Evolutionary conservation across 371 early-diverging fungal genomes (phyloP).

Genomic region (Saksenaea oblongispora): DNA sequence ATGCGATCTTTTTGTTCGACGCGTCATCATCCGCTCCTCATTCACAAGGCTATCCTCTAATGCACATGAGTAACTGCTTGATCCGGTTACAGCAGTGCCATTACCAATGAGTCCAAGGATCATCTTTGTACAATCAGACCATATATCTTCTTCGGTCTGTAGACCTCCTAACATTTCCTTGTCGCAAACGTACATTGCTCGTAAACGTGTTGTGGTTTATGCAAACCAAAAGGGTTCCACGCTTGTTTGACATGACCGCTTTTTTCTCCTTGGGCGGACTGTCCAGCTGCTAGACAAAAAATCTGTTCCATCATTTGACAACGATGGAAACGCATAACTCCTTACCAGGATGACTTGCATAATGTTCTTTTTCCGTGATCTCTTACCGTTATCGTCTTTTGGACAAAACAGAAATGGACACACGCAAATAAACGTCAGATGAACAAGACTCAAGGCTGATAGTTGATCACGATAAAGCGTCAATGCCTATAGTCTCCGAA

Average conservation of each 20-base stretch:
- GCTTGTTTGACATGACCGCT: background rate
- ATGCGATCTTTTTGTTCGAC: slow-evolving; percentile 3
- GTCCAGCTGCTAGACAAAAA: no score
- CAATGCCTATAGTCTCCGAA: no score
- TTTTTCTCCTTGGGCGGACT: no score
- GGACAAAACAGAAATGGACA: no score
- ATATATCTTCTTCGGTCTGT: slow-evolving; percentile 33
- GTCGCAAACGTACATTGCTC: slow-evolving; percentile 2
- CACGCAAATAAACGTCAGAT: no score
- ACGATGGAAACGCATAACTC: no score
- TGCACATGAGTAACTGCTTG: background rate
- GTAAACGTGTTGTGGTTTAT: background rate
- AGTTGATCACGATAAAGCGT: no score
- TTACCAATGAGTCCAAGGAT: slow-evolving; percentile 45
- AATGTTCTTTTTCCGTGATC: no score
- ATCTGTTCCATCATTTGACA: no score
- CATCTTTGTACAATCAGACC: slow-evolving; percentile 37
- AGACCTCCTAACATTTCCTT: slow-evolving; percentile 26
- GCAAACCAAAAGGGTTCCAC: background rate
- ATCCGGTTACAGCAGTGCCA: background rate
- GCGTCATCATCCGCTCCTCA: slow-evolving; percentile 1
- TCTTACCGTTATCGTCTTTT: no score
- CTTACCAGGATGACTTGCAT: no score
- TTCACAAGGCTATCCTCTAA: slow-evolving; percentile 26
- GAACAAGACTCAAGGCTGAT: no score